Percentiles rank a stretch among this genome's conserved stretches.
These are phyloP conservation scores for Rhizoclosmatium globosum DNA, from an alignment of 192 early-diverging fungal species.

Conservation along the genomic window DNA sequence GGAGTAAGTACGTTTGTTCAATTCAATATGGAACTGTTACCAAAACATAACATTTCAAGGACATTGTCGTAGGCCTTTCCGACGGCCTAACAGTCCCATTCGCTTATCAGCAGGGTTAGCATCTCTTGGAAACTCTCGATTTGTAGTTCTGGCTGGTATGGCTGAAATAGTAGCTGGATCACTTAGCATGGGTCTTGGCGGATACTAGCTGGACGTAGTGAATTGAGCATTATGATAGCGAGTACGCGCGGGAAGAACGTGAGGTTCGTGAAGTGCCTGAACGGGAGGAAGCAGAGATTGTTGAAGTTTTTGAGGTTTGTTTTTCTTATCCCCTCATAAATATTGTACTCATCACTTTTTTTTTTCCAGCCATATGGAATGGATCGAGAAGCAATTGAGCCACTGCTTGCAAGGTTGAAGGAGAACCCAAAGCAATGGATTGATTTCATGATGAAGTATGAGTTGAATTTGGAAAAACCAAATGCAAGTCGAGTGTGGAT, in stretches of 20 bases:
- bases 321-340: background rate
- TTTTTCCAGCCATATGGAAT: conserved; percentile 57
- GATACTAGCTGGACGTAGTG: conserved; percentile 64
- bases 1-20: conserved; percentile 7
- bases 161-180: conserved; percentile 52
- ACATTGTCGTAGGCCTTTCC: conserved; percentile 33
- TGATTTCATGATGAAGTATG: conserved; percentile 81
- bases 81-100: conserved; percentile 64
- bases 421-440: conserved; percentile 64
- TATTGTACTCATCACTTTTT: background rate
- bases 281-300: conserved; percentile 10
- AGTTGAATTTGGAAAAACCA: conserved; percentile 62
- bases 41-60: background rate
- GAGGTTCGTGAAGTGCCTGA: conserved; percentile 61
- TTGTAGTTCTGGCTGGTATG: conserved; percentile 59
- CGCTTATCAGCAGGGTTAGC: conserved; percentile 71
- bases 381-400: conserved; percentile 52
- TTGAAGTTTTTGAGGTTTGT: background rate
- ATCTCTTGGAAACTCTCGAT: conserved; percentile 54
- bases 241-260: conserved; percentile 57
- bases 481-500: conserved; percentile 62
- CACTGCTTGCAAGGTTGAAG: conserved; percentile 61
- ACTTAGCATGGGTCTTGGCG: conserved; percentile 70
- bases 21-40: background rate
- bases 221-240: conserved; percentile 71